Percentiles rank a stretch among this genome's conserved stretches.
Evolutionary conservation across 192 early-diverging fungal genomes (phyloP).

Genomic region (Chytriomyces sp.): DNA sequence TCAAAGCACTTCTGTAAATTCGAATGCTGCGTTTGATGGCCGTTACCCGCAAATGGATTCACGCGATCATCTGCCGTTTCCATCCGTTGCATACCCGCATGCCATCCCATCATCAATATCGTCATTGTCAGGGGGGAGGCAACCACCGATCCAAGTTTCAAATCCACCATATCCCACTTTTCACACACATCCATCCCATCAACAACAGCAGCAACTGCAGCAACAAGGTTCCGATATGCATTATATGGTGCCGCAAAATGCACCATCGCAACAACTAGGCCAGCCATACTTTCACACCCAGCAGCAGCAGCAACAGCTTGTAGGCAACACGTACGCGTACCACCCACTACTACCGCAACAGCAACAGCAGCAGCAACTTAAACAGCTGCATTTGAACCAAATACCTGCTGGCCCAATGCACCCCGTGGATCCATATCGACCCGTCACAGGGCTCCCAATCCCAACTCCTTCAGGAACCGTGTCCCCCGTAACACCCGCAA

Average conservation of each 20-base stretch:
- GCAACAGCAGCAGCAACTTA: no score
- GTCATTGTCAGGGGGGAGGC: background rate
- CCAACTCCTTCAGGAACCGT: background rate
- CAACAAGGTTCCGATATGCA: background rate
- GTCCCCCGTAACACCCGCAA: background rate
- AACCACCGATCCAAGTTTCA: background rate
- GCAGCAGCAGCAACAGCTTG: background rate
- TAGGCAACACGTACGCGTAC: background rate
- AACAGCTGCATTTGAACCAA: background rate
- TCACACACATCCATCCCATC: constrained; percentile 14
- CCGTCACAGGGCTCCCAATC: background rate
- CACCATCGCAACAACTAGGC: background rate
- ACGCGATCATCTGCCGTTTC: background rate
- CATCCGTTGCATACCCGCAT: background rate
- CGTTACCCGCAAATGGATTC: no score
- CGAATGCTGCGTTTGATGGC: background rate
- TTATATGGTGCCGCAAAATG: background rate
- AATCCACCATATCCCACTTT: background rate
- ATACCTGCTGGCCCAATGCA: background rate
- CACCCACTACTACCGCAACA: background rate
- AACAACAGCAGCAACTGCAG: background rate
- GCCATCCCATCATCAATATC: background rate
- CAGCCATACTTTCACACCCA: no score
- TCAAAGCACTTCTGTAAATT: background rate
- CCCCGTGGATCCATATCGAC: background rate